Base-by-base conservation (phyloP, 2,329 filamentous ascomycete species). In the Aspergillus aculeatinus region DNA sequence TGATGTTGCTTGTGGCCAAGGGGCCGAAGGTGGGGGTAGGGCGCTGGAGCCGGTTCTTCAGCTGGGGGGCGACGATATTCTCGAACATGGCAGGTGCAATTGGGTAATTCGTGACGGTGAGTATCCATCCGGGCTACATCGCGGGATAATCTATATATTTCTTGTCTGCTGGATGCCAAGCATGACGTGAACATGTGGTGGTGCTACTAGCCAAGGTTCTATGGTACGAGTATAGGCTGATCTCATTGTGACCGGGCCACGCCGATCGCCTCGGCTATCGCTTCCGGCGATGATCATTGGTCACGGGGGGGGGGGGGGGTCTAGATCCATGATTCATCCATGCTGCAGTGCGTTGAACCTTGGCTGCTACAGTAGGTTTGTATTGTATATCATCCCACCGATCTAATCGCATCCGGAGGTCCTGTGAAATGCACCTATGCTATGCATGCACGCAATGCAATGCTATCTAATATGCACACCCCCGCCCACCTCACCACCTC, bases 1-100 rank as follows among this genome's bases (percentile, higher is more conserved):
- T 51, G 23, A 63, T 61, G 39, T 55, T 63, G 23, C 23, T 47
- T 5, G 31, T n/a, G 39, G 39, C n/a, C 16, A n/a, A 19, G 5
- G 39, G 14, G 14, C 39, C 39, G 39, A 44, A 16, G 6, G 39
- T 3, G 39, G 39, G 39, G 4, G 39, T 2, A 16, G 39, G 39
- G 16, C 14, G 39, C 7, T 44, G 39, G 6, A 5, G 39, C 16
- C 16, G 1, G 39, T 5, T 19, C 16, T 3, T 44, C 39, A 44
- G 39, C 39, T 44, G 39, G 12, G 39, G 39, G 12, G 14, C 7
- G 39, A 44, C 39, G 16, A 44, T 44, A 7, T 44, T 44, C 9
- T 44, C 39, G 16, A 44, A 44, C 39, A 44, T 44, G 2, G 14
- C 19, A 5, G 39, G 16, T 44, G 39, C 14, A 44, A 44, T 16